Evolutionary conservation across 495 filamentous ascomycete genomes (phyloP), one percentile per base, ranked within the genome.

Genomic region (Cryomyces minteri): DNA sequence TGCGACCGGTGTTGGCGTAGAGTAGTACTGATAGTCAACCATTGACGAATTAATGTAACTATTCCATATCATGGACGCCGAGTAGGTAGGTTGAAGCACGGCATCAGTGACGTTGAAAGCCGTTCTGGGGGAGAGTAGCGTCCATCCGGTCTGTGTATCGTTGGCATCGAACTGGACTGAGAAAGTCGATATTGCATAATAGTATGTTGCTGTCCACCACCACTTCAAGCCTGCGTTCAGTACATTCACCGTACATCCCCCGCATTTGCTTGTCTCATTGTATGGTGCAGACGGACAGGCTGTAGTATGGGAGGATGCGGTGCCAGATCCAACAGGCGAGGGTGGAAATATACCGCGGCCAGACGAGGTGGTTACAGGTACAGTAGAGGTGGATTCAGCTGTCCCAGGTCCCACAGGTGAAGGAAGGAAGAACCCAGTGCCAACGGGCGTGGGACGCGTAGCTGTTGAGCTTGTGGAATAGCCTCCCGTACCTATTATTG

Each of bases 101-200:
- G 48, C 47, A 12, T 51, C 51, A 8, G 50, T 49, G 2, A 62
- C 40, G 36, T 62, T 48, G 45, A 62, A 59, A 6, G 58, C 43
- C 1, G 45, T 39, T 25, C 18, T 25, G 18, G 18, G 18, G 18
- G 18, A 25, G 18, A 25, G 18, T 25, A 25, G 18, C 18, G 18
- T 2, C 18, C 18, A 25, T 25, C 18, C 18, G 18, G 18, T 25
- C 18, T 25, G 18, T 25, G 18, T 25, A 5, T 53, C 47, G 29
- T 48, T 46, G 10, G 39, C 43, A 28, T n/a, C n/a, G 5, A 5
- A 37, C 38, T 31, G n/a, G n/a, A n/a, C 43, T 4, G 41, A 41
- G 10, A 51, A 25, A 18, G 45, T 47, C 1, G 31, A 43, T 1
- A 48, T 11, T 25, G 40, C 5, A 10, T 39, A 46, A 30, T 44